These are phyloP conservation scores for Fremontodendron californicum DNA, from an alignment of 345 rosid species.

Conservation along the genomic window DNA sequence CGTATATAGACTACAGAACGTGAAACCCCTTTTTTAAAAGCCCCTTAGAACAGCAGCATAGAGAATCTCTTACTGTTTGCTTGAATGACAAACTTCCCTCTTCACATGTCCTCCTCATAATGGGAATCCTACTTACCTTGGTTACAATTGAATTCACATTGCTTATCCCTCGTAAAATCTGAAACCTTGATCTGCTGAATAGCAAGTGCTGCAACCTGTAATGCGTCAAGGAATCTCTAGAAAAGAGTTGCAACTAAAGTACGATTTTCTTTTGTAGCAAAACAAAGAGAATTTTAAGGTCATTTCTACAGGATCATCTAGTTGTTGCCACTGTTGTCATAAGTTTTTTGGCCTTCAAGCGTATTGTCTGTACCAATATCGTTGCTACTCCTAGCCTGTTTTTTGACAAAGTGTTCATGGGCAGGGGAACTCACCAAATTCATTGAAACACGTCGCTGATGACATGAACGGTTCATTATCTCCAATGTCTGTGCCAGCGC, in stretches of 20 bases:
- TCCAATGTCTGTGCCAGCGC: slow-evolving; percentile 77
- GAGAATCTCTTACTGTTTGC: not conserved
- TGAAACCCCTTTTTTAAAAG: not conserved
- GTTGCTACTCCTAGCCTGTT: not conserved
- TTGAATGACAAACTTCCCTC: not conserved
- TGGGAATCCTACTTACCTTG: not conserved
- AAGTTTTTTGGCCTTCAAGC: not conserved
- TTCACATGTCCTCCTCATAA: not conserved
- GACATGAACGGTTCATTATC: slow-evolving; percentile 57
- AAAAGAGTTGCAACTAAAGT: not conserved
- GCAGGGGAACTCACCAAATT: slow-evolving; percentile 57
- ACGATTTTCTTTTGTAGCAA: not conserved
- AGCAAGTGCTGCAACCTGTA: not conserved
- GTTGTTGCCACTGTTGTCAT: not conserved
- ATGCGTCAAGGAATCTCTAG: not conserved
- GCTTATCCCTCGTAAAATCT: not conserved
- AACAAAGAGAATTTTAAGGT: not conserved
- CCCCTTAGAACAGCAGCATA: not conserved
- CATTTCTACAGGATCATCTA: not conserved
- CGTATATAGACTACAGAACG: not conserved
- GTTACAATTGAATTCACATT: not conserved
- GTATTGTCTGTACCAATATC: not conserved
- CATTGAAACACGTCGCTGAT: slow-evolving; percentile 57
- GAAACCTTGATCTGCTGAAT: not conserved
- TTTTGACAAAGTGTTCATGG: slow-evolving; percentile 19